Evolutionary conservation across 352 stramenopile genomes (phyloP).

Genomic region (Nannochloropsis limnetica): DNA sequence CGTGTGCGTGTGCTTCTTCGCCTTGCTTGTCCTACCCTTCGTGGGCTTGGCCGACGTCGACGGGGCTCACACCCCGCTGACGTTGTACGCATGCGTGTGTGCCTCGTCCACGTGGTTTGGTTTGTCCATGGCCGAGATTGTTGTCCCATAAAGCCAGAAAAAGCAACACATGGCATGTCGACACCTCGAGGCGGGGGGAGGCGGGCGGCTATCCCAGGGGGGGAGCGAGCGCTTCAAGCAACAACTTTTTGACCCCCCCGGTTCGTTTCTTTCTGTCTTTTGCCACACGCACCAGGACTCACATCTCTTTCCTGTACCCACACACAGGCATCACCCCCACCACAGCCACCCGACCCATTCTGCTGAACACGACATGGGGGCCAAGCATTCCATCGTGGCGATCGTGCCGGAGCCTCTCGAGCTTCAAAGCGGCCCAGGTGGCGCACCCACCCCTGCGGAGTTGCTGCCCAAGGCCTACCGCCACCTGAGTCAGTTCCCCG

Average conservation of each 20-base stretch:
- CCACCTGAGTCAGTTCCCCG: neutral
- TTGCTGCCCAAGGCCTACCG: slow-evolving; percentile 12
- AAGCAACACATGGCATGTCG: neutral
- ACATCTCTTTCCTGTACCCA: neutral
- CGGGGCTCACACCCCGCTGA: neutral
- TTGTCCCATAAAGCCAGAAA: neutral
- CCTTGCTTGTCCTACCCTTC: neutral
- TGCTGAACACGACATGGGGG: neutral
- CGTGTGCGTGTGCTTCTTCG: neutral
- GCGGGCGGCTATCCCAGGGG: too few relatives aligned
- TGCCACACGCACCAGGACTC: neutral
- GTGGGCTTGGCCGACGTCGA: neutral
- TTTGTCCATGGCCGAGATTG: neutral
- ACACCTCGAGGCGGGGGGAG: too few relatives aligned
- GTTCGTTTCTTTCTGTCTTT: neutral
- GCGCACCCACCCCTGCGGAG: neutral
- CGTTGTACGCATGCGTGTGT: neutral
- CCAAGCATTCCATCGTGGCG: neutral
- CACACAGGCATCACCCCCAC: neutral
- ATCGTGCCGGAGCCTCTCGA: neutral
- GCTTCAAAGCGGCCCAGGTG: neutral
- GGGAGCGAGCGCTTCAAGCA: neutral
- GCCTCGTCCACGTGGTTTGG: neutral
- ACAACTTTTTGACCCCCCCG: neutral
- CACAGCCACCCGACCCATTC: neutral